Percentiles rank a stretch among this genome's conserved stretches.
Conservation (phyloP, 495 filamentous ascomycete species). For the Darksidea phi region DNA sequence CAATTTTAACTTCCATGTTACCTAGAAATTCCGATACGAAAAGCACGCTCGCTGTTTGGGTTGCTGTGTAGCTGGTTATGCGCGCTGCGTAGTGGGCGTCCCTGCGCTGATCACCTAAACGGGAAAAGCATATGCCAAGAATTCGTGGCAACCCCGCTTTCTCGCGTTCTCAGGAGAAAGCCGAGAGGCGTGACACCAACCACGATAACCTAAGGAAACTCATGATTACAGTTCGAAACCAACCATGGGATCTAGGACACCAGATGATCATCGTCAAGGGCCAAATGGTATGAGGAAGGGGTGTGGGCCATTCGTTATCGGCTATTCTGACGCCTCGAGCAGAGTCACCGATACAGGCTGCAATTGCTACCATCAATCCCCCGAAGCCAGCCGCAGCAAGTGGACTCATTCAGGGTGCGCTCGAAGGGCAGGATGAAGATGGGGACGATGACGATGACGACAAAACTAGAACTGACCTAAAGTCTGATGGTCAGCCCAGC, state of each 20-base stretch:
- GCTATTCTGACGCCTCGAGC: constrained; percentile 27
- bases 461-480: constrained; percentile 30
- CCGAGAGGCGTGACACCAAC: too few species aligned
- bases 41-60: too few species aligned
- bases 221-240: constrained; percentile 20
- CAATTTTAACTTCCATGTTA: too few species aligned
- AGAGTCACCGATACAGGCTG: constrained; percentile 26
- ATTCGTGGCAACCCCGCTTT: too few species aligned
- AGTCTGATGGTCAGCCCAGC: constrained; percentile 18
- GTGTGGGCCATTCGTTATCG: not conserved
- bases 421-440: constrained; percentile 40
- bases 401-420: constrained; percentile 33
- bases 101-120: too few species aligned
- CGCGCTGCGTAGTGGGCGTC: too few species aligned
- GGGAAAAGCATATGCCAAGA: too few species aligned
- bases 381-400: constrained; percentile 35
- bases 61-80: too few species aligned
- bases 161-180: too few species aligned
- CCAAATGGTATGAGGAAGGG: constrained; percentile 32
- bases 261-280: constrained; percentile 34
- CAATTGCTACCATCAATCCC: constrained; percentile 35
- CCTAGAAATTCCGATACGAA: too few species aligned
- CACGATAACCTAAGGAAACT: not conserved
- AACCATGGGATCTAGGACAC: constrained; percentile 39
- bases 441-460: constrained; percentile 38